Conservation (phyloP, 345 rosid species). For the Trapa bicornis region DNA sequence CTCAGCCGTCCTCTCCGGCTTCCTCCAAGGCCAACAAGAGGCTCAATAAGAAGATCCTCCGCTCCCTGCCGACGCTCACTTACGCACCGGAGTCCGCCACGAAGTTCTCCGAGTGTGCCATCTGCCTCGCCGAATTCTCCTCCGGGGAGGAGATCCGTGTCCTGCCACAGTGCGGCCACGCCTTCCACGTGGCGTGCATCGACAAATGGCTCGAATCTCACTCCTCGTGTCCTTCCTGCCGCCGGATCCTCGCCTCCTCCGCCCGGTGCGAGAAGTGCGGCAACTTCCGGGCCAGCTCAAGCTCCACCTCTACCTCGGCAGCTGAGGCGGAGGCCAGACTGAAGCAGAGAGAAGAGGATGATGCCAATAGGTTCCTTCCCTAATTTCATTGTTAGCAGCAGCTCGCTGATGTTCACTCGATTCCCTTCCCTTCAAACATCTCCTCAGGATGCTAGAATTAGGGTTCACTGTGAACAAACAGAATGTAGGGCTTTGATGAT, state of each 20-base stretch:
- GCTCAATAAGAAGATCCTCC: conserved; percentile 67
- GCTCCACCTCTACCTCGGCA: not conserved
- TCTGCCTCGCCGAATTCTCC: conserved; percentile 59
- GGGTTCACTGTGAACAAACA: no score
- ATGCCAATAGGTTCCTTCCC: no score
- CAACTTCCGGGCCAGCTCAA: conserved; percentile 15
- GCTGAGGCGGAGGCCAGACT: no score
- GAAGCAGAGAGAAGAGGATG: no score
- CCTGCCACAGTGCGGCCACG: conserved; percentile 83
- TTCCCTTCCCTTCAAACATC: no score
- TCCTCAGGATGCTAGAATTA: no score
- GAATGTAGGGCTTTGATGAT: no score
- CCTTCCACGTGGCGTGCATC: conserved; percentile 75
- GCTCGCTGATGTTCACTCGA: no score
- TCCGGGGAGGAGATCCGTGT: conserved; percentile 72
- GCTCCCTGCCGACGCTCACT: conserved; percentile 52
- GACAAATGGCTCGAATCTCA: conserved; percentile 91
- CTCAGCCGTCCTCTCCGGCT: conserved; percentile 13
- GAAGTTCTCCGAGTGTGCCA: conserved; percentile 58
- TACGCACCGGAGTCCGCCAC: conserved; percentile 36
- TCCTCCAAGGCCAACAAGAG: conserved; percentile 60
- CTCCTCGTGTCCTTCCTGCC: conserved; percentile 88
- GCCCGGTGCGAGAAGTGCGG: conserved; percentile 29
- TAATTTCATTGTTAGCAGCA: no score
- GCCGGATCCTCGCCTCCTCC: conserved; percentile 20